phyloP scores from a whole-genome alignment of 192 early-diverging fungal genomes.

The Umbelopsis vinacea region DNA sequence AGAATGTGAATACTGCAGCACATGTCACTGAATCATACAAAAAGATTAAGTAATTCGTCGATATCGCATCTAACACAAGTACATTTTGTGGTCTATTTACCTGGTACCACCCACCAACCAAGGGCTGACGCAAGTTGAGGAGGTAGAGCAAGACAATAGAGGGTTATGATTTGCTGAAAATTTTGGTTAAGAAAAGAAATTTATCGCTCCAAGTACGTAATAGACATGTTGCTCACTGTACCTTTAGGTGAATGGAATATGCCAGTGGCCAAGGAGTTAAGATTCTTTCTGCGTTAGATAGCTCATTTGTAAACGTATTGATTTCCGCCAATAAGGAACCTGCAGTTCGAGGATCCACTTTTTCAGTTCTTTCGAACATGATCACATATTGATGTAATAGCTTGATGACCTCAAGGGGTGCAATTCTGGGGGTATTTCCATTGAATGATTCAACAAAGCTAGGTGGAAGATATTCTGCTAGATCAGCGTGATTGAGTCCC shows the following conservation, averaged over 20 bases:
- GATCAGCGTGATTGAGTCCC: constrained; percentile 54
- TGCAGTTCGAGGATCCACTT: constrained; percentile 37
- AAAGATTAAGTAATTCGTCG: not conserved
- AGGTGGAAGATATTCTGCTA: constrained; percentile 52
- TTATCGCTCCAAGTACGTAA: too few relatives aligned
- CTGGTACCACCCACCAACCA: constrained; percentile 43
- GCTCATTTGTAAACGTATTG: constrained; percentile 44
- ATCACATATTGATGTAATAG: constrained; percentile 40
- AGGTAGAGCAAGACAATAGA: constrained; percentile 47
- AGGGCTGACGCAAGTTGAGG: constrained; percentile 38
- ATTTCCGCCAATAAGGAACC: constrained; percentile 34
- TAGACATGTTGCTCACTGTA: not conserved
- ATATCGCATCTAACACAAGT: too few relatives aligned
- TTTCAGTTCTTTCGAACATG: constrained; percentile 35
- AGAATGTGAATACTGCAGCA: constrained; percentile 50
- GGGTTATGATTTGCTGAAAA: constrained; percentile 41
- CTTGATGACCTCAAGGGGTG: constrained; percentile 43
- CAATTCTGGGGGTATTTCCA: constrained; percentile 30
- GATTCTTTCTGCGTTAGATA: constrained; percentile 66
- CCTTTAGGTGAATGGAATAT: constrained; percentile 72
- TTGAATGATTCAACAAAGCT: constrained; percentile 38
- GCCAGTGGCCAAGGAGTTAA: constrained; percentile 73
- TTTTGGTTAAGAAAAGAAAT: too few relatives aligned
- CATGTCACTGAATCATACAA: constrained; percentile 29
- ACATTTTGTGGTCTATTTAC: not conserved